A percentile compares a stretch with the other conserved stretches of the same genome.
These are phyloP conservation scores for Eudorina sp. DNA, from an alignment of 139 green algal genomes.

Conservation along the genomic window DNA sequence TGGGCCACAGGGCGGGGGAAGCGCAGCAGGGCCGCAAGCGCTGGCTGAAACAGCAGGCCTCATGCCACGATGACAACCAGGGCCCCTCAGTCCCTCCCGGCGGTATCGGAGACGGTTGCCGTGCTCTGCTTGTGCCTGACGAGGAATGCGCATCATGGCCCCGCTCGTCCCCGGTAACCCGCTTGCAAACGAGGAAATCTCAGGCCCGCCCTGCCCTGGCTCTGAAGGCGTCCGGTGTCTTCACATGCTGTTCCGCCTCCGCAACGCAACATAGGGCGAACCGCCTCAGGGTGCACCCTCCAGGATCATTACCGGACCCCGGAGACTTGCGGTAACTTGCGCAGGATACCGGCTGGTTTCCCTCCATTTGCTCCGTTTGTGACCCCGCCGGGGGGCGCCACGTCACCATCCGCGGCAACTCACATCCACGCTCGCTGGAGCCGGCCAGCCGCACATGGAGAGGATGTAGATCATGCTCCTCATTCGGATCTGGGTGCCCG, in stretches of 20 bases:
- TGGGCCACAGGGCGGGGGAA: not conserved
- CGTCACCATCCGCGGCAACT: not conserved
- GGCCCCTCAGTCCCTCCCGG: no score
- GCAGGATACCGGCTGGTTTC: not conserved
- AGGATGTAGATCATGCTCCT: not conserved
- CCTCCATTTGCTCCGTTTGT: not conserved
- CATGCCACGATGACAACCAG: no score
- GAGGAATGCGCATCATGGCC: no score
- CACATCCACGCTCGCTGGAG: not conserved
- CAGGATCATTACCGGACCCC: not conserved
- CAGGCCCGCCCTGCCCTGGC: no score
- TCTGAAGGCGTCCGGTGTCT: no score
- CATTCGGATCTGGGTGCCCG: not conserved
- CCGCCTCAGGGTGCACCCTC: not conserved
- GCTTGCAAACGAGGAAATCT: no score
- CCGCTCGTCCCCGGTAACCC: no score
- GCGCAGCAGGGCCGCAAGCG: no score
- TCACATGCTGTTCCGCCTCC: not conserved
- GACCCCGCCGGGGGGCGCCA: not conserved
- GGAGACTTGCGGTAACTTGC: not conserved
- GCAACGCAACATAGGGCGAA: not conserved
- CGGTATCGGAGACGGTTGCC: no score
- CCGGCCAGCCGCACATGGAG: not conserved
- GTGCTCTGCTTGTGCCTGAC: no score
- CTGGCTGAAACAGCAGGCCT: no score